Base-by-base conservation (phyloP, 2,329 filamentous ascomycete species). In the Epichloe coenophiala region DNA sequence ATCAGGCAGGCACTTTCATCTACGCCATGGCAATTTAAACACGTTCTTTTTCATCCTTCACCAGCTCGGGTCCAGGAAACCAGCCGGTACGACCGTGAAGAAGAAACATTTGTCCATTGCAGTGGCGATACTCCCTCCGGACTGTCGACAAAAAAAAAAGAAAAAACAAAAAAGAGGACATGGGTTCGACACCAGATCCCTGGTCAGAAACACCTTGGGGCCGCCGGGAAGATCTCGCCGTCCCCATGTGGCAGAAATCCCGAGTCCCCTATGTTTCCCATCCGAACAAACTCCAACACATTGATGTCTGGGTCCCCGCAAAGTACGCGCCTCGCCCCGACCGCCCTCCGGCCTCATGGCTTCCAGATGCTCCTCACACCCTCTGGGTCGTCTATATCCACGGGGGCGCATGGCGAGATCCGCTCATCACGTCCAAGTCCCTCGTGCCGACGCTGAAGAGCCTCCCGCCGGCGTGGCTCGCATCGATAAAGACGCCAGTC, bases 321-420 rank as follows among this genome's bases (percentile, higher is more conserved):
- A 13, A 23, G 42, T 47, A 23, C 33, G 40, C 49, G 4, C 27
- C 48, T 17, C 43, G 21, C 13, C 11, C 42, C 15, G 37, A 43
- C 13, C n/a, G 7, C n/a, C 39, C 45, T 3, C 27, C 46, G 11
- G 15, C 49, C 8, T 51, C 52, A 12, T 54, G 52, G 52, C 37
- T 53, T 15, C 49, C 52, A 2, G 27, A 51, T 17, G 23, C 46
- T 8, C 35, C 46, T 8, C 13, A 44, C 43, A 44, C 49, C 15
- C 45, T 51, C n/a, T 58, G 56, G 57, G 15, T 59, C 39, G 49
- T 59, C 9, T 57, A 56, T 48, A 54, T 61, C 48, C 59, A 61
- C 49, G 59, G 59, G n/a, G 59, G 59, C 33, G 59, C 59, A 6
- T 61, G 58, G 59, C 51, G 58, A 3, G 58, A 61, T 44, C 59